Conservation (phyloP, 108 stramenopile species). For the Cyclotella baltica region DNA sequence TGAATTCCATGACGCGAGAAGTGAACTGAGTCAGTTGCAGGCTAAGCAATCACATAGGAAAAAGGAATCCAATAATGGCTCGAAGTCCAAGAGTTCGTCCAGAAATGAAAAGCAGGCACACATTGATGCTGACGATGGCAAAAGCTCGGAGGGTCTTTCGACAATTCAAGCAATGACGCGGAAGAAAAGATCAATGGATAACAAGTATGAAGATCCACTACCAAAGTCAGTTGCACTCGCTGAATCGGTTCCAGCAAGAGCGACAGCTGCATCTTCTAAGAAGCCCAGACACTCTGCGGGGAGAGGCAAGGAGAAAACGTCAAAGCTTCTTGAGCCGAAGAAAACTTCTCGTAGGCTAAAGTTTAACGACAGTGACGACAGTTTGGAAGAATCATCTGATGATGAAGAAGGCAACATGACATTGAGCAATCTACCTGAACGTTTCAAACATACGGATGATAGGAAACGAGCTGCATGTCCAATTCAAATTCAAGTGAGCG, state of each 20-base stretch:
- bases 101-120: background rate
- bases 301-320: background rate
- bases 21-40: background rate
- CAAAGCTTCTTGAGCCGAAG: conserved; percentile 23
- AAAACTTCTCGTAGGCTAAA: conserved; percentile 18
- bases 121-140: conserved; percentile 30
- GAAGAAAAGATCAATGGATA: conserved; percentile 25
- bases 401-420: background rate
- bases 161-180: conserved; percentile 26
- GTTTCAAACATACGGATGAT: conserved; percentile 3
- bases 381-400: background rate
- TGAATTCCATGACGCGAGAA: background rate
- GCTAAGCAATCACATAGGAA: background rate
- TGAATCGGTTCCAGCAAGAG: conserved; percentile 17
- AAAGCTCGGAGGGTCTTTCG: conserved; percentile 5
- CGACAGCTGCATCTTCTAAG: background rate
- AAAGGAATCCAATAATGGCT: background rate
- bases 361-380: background rate
- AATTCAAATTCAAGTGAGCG: background rate
- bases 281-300: background rate
- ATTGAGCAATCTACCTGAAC: conserved; percentile 37
- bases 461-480: background rate
- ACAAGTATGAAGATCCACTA: conserved; percentile 44
- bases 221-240: conserved; percentile 36
- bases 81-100: background rate